Evolutionary conservation across 352 stramenopile species (phyloP).

Genomic region (Pelagophyceae sp.): DNA sequence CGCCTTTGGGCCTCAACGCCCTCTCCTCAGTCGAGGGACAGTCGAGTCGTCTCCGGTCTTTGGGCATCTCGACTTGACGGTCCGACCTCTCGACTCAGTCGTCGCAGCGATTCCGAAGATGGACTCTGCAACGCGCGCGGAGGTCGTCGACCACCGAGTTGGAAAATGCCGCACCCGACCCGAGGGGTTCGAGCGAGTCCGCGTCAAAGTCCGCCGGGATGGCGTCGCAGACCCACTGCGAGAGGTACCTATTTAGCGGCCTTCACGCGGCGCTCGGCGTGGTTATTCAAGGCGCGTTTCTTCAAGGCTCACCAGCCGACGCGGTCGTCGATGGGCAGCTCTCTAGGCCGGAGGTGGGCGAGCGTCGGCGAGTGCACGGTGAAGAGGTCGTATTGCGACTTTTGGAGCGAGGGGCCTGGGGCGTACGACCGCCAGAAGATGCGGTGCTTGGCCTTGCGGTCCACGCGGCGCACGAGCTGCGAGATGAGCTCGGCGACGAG

Average conservation of each 20-base stretch:
- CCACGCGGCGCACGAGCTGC: background rate
- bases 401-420: background rate
- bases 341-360: background rate
- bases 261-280: no score
- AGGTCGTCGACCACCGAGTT: constrained; percentile 17
- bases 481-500: background rate
- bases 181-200: background rate
- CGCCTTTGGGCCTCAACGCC: no score
- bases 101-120: no score
- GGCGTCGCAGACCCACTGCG: background rate
- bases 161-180: background rate
- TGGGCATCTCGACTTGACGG: no score
- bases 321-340: constrained; percentile 17
- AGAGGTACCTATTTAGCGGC: no score
- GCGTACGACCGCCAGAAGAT: constrained; percentile 23
- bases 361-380: constrained; percentile 10
- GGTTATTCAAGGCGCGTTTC: no score
- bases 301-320: no score
- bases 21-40: no score
- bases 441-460: background rate
- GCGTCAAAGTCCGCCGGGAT: background rate
- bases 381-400: constrained; percentile 1
- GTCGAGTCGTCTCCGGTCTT: no score
- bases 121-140: no score
- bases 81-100: no score